Base-by-base conservation (phyloP, 1,284 basidiomycete genomes). In the Puccinia triticina region DNA sequence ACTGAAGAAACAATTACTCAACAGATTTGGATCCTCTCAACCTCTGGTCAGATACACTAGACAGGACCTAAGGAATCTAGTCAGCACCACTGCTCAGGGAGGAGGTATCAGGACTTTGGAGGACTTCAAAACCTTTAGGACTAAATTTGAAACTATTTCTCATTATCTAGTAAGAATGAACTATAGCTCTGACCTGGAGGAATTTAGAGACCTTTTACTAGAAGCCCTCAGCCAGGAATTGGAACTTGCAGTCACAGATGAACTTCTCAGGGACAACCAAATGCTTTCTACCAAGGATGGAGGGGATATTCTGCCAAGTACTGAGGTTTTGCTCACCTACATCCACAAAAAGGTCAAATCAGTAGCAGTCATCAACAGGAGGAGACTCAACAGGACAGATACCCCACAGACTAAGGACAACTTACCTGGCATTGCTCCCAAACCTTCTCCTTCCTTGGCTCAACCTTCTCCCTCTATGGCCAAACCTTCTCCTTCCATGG, bases 11-110 rank as follows among this genome's bases (percentile, higher is more conserved):
- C 61, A 64, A 26, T 32, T 64, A 32, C 26, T 64, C 14, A 32
- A 32, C 18, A 14, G 61, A 21, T 64, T 64, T 32, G 61, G 61
- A n/a, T 32, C 7, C 11, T 64, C 61, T 29, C 61, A 32, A 7
- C 61, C 61, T 21, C 32, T 64, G 61, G 61, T 64, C 11, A 64
- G 32, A 64, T 64, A 64, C 26, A 64, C 61, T 14, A 64, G 26
- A 26, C 61, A 64, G 10, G 61, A 64, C 26, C 18, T 64, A 21
- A 64, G 32, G 61, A 32, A 64, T 32, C 32, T 64, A 32, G 26
- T 37, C 26, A 32, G 12, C 26, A 64, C 61, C 12, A 21, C 61
- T 37, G 26, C 34, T 32, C 5, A 16, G 34, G 12, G 32, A 29
- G 61, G 61, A 64, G 61, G 61, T 7, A 64, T 64, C 18, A 8